These are phyloP conservation scores for Pseudisothecium myosuroides DNA, from an alignment of 225 moss, liverwort and hornwort genomes.

Conservation along the genomic window DNA sequence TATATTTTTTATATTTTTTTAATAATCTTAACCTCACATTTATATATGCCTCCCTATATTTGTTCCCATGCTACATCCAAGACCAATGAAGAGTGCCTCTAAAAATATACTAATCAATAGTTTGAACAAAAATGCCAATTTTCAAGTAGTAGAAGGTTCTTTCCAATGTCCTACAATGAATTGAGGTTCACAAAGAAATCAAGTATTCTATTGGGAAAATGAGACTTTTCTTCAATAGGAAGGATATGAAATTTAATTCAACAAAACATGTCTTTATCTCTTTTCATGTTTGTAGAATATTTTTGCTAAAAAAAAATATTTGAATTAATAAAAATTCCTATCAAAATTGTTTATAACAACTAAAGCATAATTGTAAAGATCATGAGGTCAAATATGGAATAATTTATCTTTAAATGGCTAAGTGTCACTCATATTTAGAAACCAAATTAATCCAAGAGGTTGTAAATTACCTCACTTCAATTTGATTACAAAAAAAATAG, in stretches of 20 bases:
- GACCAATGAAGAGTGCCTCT: rapidly evolving
- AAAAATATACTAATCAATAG: not conserved
- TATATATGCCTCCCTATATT: not conserved
- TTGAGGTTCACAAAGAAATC: not conserved
- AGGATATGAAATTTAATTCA: not conserved
- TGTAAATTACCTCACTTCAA: not conserved
- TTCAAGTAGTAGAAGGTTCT: not conserved
- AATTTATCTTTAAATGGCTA: not conserved
- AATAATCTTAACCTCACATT: not conserved
- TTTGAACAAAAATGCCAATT: no score
- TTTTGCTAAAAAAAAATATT: no score
- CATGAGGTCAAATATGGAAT: not conserved
- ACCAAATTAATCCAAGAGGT: not conserved
- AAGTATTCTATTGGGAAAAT: not conserved
- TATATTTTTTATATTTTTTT: not conserved
- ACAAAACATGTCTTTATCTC: not conserved
- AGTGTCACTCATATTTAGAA: not conserved
- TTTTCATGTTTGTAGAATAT: not conserved
- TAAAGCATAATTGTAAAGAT: no score
- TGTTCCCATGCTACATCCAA: not conserved
- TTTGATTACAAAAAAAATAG: not conserved
- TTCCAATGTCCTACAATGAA: not conserved
- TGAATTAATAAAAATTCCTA: not conserved
- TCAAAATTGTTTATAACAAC: not conserved
- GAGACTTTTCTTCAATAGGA: not conserved